Conservation (phyloP, 148 eudicot species). For the Simmondsia chinensis region DNA sequence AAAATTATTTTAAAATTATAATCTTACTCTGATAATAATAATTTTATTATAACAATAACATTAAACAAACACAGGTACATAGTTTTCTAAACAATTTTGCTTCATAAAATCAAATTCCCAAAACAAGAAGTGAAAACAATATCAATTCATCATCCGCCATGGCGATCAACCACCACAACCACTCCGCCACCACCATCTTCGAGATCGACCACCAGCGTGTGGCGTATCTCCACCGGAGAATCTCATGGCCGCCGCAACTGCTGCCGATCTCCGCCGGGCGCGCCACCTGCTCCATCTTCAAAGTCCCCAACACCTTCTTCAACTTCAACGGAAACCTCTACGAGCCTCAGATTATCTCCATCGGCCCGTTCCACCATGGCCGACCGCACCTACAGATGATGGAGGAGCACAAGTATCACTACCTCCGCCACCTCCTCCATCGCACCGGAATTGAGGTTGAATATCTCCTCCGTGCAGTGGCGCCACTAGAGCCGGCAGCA, state of each 20-base stretch:
- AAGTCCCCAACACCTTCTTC: conserved; percentile 49
- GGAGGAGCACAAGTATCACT: conserved; percentile 72
- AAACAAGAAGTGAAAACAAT: too few species aligned
- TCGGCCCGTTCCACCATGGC: conserved; percentile 71
- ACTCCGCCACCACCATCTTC: conserved; percentile 3
- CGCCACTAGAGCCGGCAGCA: conserved; percentile 31
- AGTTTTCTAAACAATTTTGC: too few species aligned
- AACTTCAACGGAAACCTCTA: conserved; percentile 42
- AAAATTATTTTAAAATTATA: too few species aligned
- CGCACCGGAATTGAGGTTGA: conserved; percentile 22
- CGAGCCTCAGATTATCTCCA: conserved; percentile 55
- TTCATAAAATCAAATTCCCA: too few species aligned
- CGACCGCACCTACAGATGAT: conserved; percentile 41
- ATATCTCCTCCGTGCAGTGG: conserved; percentile 27
- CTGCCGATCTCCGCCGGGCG: conserved; percentile 54
- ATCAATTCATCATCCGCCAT: background rate
- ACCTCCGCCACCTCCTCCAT: conserved; percentile 28
- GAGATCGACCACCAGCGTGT: conserved; percentile 6
- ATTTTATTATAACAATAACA: too few species aligned
- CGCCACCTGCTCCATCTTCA: conserved; percentile 57
- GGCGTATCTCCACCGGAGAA: conserved; percentile 9
- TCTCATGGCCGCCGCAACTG: conserved; percentile 29
- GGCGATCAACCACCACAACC: background rate
- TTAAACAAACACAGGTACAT: too few species aligned
- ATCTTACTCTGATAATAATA: too few species aligned